Percentiles rank a stretch among this genome's conserved stretches.
Evolutionary conservation across 2,329 filamentous ascomycete genomes (phyloP).

Genomic region (Myrmaecium sp.): DNA sequence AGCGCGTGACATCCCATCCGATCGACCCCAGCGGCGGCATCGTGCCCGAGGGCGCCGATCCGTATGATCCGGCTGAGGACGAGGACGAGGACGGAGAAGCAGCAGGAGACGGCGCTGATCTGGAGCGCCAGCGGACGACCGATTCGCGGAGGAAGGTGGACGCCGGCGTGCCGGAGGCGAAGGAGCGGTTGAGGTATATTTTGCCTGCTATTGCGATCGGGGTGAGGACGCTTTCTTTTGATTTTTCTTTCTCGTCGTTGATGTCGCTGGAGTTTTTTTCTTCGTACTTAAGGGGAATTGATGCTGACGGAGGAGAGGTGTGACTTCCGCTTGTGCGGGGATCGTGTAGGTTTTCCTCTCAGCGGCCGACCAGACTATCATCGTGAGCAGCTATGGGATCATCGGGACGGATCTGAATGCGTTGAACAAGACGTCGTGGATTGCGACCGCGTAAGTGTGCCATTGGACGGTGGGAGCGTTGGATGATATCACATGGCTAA

Average conservation of each 20-base stretch:
- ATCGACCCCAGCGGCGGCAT: slow-evolving; percentile 12
- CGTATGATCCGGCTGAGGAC: slow-evolving; percentile 6
- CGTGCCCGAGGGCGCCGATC: slow-evolving; percentile 10
- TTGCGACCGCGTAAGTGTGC: slow-evolving; percentile 38
- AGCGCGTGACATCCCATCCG: slow-evolving; percentile 5
- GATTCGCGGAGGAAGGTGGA: slow-evolving; percentile 13
- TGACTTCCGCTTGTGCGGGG: not conserved
- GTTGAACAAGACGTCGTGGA: slow-evolving; percentile 60
- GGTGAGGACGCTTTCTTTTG: slow-evolving; percentile 23
- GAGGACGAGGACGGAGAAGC: slow-evolving; percentile 4
- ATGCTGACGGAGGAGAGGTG: no score
- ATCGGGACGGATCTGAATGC: slow-evolving; percentile 63
- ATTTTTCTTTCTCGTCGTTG: not conserved
- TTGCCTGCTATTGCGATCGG: slow-evolving; percentile 45
- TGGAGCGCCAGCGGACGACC: slow-evolving; percentile 19
- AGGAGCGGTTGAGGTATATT: slow-evolving; percentile 37
- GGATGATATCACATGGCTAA: not conserved
- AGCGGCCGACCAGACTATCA: slow-evolving; percentile 60
- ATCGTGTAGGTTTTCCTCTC: slow-evolving; percentile 46
- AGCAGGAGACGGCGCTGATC: slow-evolving; percentile 12
- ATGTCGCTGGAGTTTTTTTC: no score
- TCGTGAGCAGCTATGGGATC: slow-evolving; percentile 59
- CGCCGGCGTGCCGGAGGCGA: slow-evolving; percentile 31
- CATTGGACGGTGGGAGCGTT: not conserved
- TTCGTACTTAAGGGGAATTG: no score